Evolutionary conservation across 306 rosid species (phyloP).

Genomic region (Trichosanthes cucumerina): DNA sequence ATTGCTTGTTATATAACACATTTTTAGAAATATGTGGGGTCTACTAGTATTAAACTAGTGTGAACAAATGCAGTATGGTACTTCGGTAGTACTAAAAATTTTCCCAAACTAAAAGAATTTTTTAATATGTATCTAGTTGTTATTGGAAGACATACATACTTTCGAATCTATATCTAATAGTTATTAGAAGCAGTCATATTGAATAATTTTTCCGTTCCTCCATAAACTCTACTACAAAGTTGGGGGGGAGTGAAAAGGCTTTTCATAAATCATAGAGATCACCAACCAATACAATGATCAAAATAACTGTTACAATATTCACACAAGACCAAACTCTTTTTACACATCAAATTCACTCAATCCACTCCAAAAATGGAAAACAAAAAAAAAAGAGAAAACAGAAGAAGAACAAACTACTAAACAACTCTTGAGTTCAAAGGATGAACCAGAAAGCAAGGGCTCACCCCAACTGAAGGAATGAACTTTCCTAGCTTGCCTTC

Average conservation of each 20-base stretch:
- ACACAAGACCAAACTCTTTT: not conserved
- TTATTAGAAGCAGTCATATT: too few relatives aligned
- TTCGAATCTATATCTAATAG: too few relatives aligned
- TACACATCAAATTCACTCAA: not conserved
- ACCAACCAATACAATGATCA: not conserved
- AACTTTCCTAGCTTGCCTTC: not conserved
- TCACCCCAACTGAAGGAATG: not conserved
- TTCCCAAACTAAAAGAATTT: too few relatives aligned
- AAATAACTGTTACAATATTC: conserved; percentile 2
- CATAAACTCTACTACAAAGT: not conserved
- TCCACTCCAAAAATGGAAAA: conserved; percentile 4
- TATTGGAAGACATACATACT: too few relatives aligned
- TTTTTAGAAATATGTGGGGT: too few relatives aligned
- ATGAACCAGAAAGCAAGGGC: not conserved
- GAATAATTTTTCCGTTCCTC: not conserved
- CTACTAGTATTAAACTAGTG: too few relatives aligned
- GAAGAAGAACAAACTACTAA: not conserved
- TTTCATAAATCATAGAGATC: conserved; percentile 1
- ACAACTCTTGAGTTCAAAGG: not conserved
- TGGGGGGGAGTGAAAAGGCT: not conserved
- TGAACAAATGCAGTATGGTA: too few relatives aligned
- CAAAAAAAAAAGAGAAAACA: not conserved
- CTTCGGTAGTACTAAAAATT: too few relatives aligned
- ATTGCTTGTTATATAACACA: too few relatives aligned
- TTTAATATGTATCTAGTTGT: too few relatives aligned